Conservation (phyloP, 1,284 basidiomycete genomes). For the Neotropicomus parvogracilis region DNA sequence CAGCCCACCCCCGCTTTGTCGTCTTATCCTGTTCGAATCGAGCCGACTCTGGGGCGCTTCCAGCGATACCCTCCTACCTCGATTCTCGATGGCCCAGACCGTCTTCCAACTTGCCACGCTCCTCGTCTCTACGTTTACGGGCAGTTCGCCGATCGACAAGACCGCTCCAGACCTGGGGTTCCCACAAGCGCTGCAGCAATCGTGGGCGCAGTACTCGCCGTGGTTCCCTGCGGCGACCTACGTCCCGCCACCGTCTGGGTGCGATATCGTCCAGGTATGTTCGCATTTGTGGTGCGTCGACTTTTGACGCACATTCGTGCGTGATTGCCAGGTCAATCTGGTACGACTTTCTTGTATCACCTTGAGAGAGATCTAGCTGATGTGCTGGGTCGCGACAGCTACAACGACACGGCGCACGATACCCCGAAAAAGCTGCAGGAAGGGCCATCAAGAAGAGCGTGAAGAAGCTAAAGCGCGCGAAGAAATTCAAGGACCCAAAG, state of each 20-base stretch:
- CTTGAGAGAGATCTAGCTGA: too few relatives aligned
- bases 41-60: too few relatives aligned
- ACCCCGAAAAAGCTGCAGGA: slow-evolving; percentile 55
- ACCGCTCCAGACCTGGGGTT: slow-evolving; percentile 16
- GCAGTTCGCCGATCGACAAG: slow-evolving; percentile 5
- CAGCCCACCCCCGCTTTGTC: too few relatives aligned
- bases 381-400: too few relatives aligned
- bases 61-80: too few relatives aligned
- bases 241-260: slow-evolving; percentile 12
- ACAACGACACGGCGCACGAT: slow-evolving; percentile 80
- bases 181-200: slow-evolving; percentile 13
- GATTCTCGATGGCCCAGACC: slow-evolving; percentile 1
- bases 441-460: slow-evolving; percentile 47
- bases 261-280: slow-evolving; percentile 20
- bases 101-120: slow-evolving; percentile 3
- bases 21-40: too few relatives aligned
- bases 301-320: background rate
- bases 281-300: background rate
- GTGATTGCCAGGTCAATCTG: slow-evolving; percentile 15
- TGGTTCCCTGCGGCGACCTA: slow-evolving; percentile 18
- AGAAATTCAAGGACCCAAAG: slow-evolving; percentile 40
- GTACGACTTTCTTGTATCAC: slow-evolving; percentile 1
- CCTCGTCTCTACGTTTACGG: background rate
- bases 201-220: slow-evolving; percentile 17
- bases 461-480: slow-evolving; percentile 46